phyloP scores from a whole-genome alignment of 228 moss, liverwort and hornwort species.

The Sphagnum magellanicum region DNA sequence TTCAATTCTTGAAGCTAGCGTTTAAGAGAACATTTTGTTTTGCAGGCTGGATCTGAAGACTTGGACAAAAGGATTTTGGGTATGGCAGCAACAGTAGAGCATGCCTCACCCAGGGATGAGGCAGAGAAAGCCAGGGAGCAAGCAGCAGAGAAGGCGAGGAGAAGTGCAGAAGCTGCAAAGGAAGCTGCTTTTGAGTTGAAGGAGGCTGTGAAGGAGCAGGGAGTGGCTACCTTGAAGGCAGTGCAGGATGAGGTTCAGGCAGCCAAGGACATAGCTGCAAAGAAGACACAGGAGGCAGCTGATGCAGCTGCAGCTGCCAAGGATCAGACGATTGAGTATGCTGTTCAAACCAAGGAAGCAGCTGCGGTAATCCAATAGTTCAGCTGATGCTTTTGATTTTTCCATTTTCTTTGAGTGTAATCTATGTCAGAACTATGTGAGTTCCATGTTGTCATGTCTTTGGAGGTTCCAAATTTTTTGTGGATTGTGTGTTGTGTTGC shows the following conservation, averaged over 20 bases:
- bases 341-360: constrained; percentile 12
- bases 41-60: too few relatives aligned
- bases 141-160: constrained; percentile 11
- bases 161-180: constrained; percentile 14
- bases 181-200: constrained; percentile 21
- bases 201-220: constrained; percentile 32
- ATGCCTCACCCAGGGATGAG: too few relatives aligned
- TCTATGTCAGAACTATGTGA: too few relatives aligned
- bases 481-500: not conserved
- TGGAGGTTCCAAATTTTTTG: too few relatives aligned
- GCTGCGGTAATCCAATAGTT: not conserved
- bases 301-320: constrained; percentile 8
- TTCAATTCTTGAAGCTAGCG: too few relatives aligned
- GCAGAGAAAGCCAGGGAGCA: too few relatives aligned
- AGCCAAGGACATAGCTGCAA: constrained; percentile 9
- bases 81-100: too few relatives aligned
- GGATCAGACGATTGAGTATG: constrained; percentile 2
- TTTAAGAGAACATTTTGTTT: too few relatives aligned
- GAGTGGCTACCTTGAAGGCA: constrained; percentile 11
- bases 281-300: constrained; percentile 9
- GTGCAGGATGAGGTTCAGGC: constrained; percentile 28
- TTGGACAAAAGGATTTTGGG: too few relatives aligned
- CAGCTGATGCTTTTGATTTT: too few relatives aligned
- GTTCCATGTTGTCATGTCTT: too few relatives aligned
- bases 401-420: too few relatives aligned